These are phyloP conservation scores for Amanita pallidorosea DNA, from an alignment of 768 basidiomycete species.

Conservation along the genomic window DNA sequence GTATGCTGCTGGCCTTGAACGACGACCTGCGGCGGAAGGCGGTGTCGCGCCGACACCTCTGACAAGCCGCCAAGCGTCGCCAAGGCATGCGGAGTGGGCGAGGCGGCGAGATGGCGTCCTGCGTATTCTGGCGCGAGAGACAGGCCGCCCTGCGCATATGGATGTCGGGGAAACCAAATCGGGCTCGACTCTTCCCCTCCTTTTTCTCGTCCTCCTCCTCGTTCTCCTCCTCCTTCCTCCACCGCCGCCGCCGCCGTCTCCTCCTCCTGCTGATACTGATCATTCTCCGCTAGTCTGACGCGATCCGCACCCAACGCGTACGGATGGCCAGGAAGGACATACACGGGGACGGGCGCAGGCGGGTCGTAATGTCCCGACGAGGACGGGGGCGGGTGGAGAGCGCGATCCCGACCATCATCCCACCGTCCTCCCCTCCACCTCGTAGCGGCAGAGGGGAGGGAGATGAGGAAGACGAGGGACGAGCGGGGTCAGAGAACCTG, in stretches of 20 bases:
- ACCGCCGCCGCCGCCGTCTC: background rate
- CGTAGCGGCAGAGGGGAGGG: constrained; percentile 20
- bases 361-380: background rate
- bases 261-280: background rate
- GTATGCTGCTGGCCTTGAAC: constrained; percentile 8
- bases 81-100: constrained; percentile 6
- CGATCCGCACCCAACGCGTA: constrained; percentile 5
- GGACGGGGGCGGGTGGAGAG: constrained; percentile 19
- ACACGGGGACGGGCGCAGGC: background rate
- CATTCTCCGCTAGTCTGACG: constrained; percentile 8
- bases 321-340: background rate
- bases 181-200: constrained; percentile 5
- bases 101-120: constrained; percentile 21
- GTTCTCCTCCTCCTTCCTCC: too few species aligned
- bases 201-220: too few species aligned
- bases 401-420: constrained; percentile 22
- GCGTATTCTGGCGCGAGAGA: constrained; percentile 21
- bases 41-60: constrained; percentile 22
- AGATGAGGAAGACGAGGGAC: constrained; percentile 11
- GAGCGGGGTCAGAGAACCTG: constrained; percentile 31
- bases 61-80: constrained; percentile 10
- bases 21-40: constrained; percentile 26
- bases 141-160: constrained; percentile 36
- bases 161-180: constrained; percentile 30
- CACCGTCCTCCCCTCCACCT: constrained; percentile 13